phyloP scores from a whole-genome alignment of 768 basidiomycete genomes.

The Megacollybia marginata region DNA sequence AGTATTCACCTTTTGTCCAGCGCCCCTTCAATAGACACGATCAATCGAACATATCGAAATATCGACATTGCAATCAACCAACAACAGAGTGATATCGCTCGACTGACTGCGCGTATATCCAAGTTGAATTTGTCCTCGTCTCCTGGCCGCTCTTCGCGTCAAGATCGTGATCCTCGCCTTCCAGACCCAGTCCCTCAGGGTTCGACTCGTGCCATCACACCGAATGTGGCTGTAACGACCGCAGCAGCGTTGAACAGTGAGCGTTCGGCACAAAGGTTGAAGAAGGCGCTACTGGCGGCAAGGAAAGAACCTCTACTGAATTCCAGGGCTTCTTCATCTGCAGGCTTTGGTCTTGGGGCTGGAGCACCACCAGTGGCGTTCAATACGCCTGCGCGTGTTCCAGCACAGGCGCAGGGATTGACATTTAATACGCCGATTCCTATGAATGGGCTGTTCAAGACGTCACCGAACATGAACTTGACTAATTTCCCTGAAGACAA shows the following conservation, averaged over 20 bases:
- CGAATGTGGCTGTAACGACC: conserved; percentile 64
- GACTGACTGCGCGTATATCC: conserved; percentile 43
- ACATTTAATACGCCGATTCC: conserved; percentile 5
- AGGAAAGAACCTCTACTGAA: conserved; percentile 66
- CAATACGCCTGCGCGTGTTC: conserved; percentile 23
- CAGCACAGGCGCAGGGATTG: neutral
- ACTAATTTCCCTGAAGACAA: conserved; percentile 32
- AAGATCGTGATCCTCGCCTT: conserved; percentile 33
- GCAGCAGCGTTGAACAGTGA: conserved; percentile 81
- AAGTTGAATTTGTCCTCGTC: conserved; percentile 31
- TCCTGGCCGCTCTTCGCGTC: conserved; percentile 9
- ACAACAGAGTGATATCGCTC: conserved; percentile 46
- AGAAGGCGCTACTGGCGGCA: conserved; percentile 52
- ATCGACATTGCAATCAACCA: conserved; percentile 68
- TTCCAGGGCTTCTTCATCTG: conserved; percentile 29
- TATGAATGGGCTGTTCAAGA: conserved; percentile 13
- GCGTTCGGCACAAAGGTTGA: conserved; percentile 62
- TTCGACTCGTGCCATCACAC: conserved; percentile 41
- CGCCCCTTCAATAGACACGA: conserved; percentile 77
- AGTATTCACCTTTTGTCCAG: conserved; percentile 28
- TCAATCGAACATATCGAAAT: conserved; percentile 80
- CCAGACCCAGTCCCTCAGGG: conserved; percentile 27
- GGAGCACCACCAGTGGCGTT: conserved; percentile 28
- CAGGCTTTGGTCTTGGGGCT: conserved; percentile 7
- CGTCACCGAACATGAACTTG: conserved; percentile 10